These are phyloP conservation scores for Liquidambar formosana DNA, from an alignment of 164 flowering plant genomes.

Conservation along the genomic window DNA sequence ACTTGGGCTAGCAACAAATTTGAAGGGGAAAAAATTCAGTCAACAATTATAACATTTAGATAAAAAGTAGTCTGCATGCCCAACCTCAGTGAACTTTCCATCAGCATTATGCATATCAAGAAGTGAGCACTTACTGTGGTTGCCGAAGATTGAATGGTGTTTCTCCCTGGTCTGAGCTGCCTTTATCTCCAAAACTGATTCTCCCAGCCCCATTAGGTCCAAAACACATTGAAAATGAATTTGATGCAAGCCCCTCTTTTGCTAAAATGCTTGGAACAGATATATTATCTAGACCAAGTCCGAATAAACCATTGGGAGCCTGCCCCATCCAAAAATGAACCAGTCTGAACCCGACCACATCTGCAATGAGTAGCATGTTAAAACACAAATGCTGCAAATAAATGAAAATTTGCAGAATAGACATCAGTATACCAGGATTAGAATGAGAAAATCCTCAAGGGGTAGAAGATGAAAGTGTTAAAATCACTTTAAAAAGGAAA, in stretches of 20 bases:
- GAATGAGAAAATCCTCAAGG: not conserved
- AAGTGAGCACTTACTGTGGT: slow-evolving; percentile 49
- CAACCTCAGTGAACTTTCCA: slow-evolving; percentile 2
- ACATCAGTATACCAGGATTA: not conserved
- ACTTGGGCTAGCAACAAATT: slow-evolving; percentile 46
- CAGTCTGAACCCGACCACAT: slow-evolving; percentile 82
- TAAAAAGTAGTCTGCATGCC: not conserved
- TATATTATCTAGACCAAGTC: slow-evolving; percentile 66
- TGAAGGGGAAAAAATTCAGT: not conserved
- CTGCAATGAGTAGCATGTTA: slow-evolving; percentile 39
- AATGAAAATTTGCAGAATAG: not conserved
- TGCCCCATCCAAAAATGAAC: slow-evolving; percentile 65
- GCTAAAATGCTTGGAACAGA: slow-evolving; percentile 95
- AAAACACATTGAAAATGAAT: slow-evolving; percentile 98
- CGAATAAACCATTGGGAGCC: slow-evolving; percentile 93
- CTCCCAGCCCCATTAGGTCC: slow-evolving; percentile 73
- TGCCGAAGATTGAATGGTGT: slow-evolving; percentile 58
- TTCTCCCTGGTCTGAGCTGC: slow-evolving; percentile 62
- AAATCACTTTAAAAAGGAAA: not conserved
- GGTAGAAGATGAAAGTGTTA: not conserved
- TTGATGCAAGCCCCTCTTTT: slow-evolving; percentile 43
- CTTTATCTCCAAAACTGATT: slow-evolving; percentile 89
- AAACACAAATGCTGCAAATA: not conserved
- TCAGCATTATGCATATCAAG: not conserved
- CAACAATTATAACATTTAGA: not conserved